Evolutionary conservation across 805 yeast genomes (phyloP).

Genomic region (Wickerhamomyces hampshirensis): DNA sequence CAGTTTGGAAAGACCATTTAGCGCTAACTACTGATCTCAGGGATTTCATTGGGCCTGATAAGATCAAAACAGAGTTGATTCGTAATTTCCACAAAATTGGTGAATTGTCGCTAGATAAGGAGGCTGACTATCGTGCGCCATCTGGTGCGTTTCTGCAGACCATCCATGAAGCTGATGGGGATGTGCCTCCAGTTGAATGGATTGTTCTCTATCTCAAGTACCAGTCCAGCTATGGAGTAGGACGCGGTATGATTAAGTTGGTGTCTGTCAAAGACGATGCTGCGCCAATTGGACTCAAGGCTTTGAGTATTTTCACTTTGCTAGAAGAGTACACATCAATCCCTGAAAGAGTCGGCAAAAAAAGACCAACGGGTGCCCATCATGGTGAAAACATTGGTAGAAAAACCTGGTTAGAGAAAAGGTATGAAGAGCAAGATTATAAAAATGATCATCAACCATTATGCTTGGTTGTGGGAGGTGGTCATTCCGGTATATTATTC

Average conservation of each 20-base stretch:
- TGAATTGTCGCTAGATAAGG: slow-evolving; percentile 26
- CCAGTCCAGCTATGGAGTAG: slow-evolving; percentile 28
- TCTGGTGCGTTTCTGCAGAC: slow-evolving; percentile 27
- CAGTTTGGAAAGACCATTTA: slow-evolving; percentile 36
- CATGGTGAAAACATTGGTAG: slow-evolving; percentile 36
- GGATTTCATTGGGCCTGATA: slow-evolving; percentile 28
- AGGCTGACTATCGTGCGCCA: slow-evolving; percentile 27
- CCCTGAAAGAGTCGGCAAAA: slow-evolving; percentile 30
- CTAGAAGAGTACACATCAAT: slow-evolving; percentile 29
- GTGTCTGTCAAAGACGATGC: slow-evolving; percentile 26
- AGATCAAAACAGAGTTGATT: slow-evolving; percentile 21
- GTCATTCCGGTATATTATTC: slow-evolving; percentile 39
- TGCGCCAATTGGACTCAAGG: slow-evolving; percentile 29
- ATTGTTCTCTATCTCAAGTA: slow-evolving; percentile 29
- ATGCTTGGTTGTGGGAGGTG: slow-evolving; percentile 44
- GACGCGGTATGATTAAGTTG: slow-evolving; percentile 30
- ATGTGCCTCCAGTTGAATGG: slow-evolving; percentile 32
- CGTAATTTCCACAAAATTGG: slow-evolving; percentile 19
- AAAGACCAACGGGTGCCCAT: slow-evolving; percentile 32
- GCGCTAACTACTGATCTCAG: slow-evolving; percentile 30
- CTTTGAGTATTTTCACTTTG: slow-evolving; percentile 29
- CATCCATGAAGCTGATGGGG: slow-evolving; percentile 24
- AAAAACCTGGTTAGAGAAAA: slow-evolving; percentile 34
- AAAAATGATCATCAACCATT: slow-evolving; percentile 33
- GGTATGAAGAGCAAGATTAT: slow-evolving; percentile 27